Percentiles rank a stretch among this genome's conserved stretches.
Conservation (phyloP, 2,329 filamentous ascomycete species). For the Ophiognomonia clavigignenti-juglandacearum region DNA sequence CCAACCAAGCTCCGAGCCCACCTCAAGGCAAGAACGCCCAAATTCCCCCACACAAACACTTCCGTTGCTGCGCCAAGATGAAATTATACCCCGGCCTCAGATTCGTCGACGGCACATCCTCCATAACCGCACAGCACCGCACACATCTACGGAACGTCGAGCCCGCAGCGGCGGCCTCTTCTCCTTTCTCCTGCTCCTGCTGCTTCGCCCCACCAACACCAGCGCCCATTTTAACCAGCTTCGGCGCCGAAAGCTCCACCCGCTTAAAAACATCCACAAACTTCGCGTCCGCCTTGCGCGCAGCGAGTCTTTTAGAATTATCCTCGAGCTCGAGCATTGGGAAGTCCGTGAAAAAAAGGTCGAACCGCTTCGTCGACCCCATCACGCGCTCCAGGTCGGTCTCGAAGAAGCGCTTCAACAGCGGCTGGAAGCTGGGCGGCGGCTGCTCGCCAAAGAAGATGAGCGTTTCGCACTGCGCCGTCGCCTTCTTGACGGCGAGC, state of each 20-base stretch:
- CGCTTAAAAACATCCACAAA: conserved; percentile 55
- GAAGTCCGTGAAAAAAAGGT: conserved; percentile 70
- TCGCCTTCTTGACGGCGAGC: conserved; percentile 38
- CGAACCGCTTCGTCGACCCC: conserved; percentile 56
- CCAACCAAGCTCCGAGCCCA: conserved; percentile 5
- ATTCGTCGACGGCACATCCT: conserved; percentile 45
- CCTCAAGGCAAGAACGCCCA: conserved; percentile 40
- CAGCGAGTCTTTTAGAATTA: conserved; percentile 43
- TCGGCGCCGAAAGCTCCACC: conserved; percentile 52
- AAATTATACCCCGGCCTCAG: conserved; percentile 43
- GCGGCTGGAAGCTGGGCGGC: conserved; percentile 42
- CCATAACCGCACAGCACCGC: conserved; percentile 62
- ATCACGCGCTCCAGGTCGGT: conserved; percentile 54
- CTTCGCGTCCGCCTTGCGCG: conserved; percentile 29
- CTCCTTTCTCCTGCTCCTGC: conserved; percentile 2
- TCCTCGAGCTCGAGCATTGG: conserved; percentile 62
- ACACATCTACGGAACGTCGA: conserved; percentile 44
- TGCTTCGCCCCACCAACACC: not conserved
- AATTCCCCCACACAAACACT: conserved; percentile 50
- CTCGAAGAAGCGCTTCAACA: conserved; percentile 63
- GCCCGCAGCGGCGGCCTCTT: conserved; percentile 37
- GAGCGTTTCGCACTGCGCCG: conserved; percentile 44
- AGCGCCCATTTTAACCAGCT: conserved; percentile 23
- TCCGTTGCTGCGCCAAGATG: conserved; percentile 49
- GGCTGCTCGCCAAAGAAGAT: conserved; percentile 47